phyloP scores from a whole-genome alignment of 805 yeast species.

The Tetrapisispora iriomotensis region DNA sequence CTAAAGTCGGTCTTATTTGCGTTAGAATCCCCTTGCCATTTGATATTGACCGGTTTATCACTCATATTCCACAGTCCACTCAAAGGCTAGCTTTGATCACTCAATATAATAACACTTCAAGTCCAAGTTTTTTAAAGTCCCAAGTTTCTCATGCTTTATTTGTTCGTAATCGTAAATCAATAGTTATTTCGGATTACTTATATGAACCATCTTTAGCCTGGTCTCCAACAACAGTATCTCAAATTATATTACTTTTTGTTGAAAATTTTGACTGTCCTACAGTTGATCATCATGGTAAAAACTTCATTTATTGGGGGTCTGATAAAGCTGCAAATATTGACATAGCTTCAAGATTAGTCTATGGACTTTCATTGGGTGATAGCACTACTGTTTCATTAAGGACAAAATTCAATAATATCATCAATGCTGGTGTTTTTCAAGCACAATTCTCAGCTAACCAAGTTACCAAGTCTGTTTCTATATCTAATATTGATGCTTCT shows the following conservation, averaged over 20 bases:
- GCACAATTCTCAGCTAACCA: constrained; percentile 43
- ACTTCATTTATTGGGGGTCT: constrained; percentile 51
- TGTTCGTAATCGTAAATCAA: constrained; percentile 28
- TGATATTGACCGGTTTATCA: constrained; percentile 49
- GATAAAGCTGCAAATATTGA: constrained; percentile 50
- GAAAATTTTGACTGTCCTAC: constrained; percentile 8
- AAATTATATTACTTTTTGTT: constrained; percentile 38
- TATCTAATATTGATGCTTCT: constrained; percentile 42
- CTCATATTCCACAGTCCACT: constrained; percentile 47
- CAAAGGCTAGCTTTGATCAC: constrained; percentile 59
- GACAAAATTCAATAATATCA: constrained; percentile 60
- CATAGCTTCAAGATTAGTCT: constrained; percentile 57
- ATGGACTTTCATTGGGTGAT: constrained; percentile 56
- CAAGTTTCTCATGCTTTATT: constrained; percentile 69
- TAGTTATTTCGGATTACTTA: constrained; percentile 42
- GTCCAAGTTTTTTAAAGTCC: constrained; percentile 44
- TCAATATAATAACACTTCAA: constrained; percentile 35
- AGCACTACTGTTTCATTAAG: constrained; percentile 43
- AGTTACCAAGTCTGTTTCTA: constrained; percentile 13
- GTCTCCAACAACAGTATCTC: constrained; percentile 45
- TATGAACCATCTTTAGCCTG: constrained; percentile 45
- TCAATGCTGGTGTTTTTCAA: constrained; percentile 67
- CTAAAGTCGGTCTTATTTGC: constrained; percentile 54
- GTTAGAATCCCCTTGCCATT: constrained; percentile 78
- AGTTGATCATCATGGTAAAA: constrained; percentile 21